Percentiles rank a stretch among this genome's conserved stretches.
These are phyloP conservation scores for Shiraia sp. DNA, from an alignment of 2,329 filamentous ascomycete species.

Conservation along the genomic window DNA sequence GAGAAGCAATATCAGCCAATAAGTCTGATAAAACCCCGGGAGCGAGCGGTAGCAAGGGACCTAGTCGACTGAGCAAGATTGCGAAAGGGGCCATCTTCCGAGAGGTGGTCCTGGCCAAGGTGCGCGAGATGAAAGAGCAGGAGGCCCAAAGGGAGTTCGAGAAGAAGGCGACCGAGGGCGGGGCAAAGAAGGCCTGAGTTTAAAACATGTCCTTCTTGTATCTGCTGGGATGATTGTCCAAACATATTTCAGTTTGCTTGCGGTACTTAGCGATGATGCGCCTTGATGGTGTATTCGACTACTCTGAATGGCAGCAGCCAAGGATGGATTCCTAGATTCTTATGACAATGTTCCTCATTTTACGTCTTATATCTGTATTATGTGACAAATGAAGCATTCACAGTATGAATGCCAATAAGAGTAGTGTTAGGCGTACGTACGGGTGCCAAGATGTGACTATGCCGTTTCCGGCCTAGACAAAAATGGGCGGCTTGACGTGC, in stretches of 20 bases:
- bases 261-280: conserved; percentile 23
- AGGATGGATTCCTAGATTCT: conserved; percentile 18
- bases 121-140: conserved; percentile 86
- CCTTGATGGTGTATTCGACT: conserved; percentile 25
- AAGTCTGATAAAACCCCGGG: conserved; percentile 31
- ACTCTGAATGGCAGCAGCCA: conserved; percentile 30
- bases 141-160: conserved; percentile 73
- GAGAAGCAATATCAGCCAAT: conserved; percentile 46
- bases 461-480: too few species aligned
- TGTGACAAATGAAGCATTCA: too few species aligned
- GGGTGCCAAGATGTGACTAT: too few species aligned
- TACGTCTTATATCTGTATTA: too few species aligned
- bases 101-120: conserved; percentile 92
- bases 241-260: conserved; percentile 24
- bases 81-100: conserved; percentile 80
- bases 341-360: conserved; percentile 13
- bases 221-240: conserved; percentile 8
- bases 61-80: conserved; percentile 58
- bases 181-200: conserved; percentile 28
- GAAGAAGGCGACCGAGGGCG: conserved; percentile 54
- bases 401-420: too few species aligned
- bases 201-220: conserved; percentile 3
- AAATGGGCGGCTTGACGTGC: too few species aligned
- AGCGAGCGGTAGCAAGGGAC: conserved; percentile 47
- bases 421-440: too few species aligned